These are phyloP conservation scores for Penicillium digitatum DNA, from an alignment of 2,329 filamentous ascomycete genomes.

Conservation along the genomic window DNA sequence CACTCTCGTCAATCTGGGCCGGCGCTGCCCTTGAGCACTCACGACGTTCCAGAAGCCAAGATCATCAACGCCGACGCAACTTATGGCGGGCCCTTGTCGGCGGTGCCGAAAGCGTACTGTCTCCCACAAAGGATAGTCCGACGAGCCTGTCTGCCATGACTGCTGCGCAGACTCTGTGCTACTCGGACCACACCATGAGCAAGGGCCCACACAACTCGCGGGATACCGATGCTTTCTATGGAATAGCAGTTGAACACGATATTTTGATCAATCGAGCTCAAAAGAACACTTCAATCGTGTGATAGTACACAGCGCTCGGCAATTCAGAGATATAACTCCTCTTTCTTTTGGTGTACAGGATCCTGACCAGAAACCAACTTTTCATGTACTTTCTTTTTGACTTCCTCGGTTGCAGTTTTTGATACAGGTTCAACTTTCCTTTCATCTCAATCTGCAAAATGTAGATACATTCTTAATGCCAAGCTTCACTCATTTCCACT, in stretches of 20 bases:
- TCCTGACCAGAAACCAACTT: background rate
- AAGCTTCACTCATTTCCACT: background rate
- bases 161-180: conserved; percentile 28
- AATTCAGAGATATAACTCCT: background rate
- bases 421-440: background rate
- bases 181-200: conserved; percentile 19
- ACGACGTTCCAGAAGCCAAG: conserved; percentile 5
- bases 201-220: conserved; percentile 13
- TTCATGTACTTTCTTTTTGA: background rate
- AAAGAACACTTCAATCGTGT: conserved; percentile 11
- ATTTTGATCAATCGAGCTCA: conserved; percentile 25
- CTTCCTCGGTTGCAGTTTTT: background rate
- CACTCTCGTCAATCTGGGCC: conserved; percentile 65
- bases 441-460: background rate
- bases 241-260: conserved; percentile 31
- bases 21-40: conserved; percentile 34
- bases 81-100: conserved; percentile 29
- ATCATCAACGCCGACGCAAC: conserved; percentile 18
- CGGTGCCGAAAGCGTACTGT: conserved; percentile 5
- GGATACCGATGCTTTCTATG: conserved; percentile 19
- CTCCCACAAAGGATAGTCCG: conserved; percentile 14
- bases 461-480: background rate
- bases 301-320: background rate
- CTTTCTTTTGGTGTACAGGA: background rate
- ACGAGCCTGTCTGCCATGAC: conserved; percentile 13